These are phyloP conservation scores for Colletotrichum viniferum DNA, from an alignment of 2,329 filamentous ascomycete species.

Conservation along the genomic window DNA sequence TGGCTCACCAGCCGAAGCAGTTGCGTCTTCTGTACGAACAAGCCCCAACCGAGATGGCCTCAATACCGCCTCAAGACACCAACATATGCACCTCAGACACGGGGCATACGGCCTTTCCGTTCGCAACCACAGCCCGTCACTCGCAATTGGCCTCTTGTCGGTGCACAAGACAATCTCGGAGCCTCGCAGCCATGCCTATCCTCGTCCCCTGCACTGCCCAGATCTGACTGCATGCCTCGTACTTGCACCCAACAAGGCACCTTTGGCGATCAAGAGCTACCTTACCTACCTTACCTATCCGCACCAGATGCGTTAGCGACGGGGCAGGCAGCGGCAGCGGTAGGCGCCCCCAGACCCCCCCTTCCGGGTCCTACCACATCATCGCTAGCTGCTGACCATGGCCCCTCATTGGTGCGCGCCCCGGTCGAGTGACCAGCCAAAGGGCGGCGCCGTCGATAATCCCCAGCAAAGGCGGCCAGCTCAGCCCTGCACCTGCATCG, in stretches of 20 bases:
- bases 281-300: background rate
- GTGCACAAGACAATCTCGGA: background rate
- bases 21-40: background rate
- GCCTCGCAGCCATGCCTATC: background rate
- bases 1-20: background rate
- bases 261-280: background rate
- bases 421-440: constrained; percentile 19
- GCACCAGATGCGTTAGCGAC: background rate
- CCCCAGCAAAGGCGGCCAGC: background rate
- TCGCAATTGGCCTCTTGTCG: background rate
- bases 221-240: constrained; percentile 14
- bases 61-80: background rate
- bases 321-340: constrained; percentile 11
- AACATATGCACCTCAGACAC: background rate
- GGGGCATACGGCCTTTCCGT: background rate
- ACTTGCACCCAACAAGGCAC: background rate
- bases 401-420: constrained; percentile 3
- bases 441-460: constrained; percentile 4
- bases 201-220: constrained; percentile 6
- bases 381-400: constrained; percentile 1
- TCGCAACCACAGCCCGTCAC: background rate
- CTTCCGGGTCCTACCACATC: background rate
- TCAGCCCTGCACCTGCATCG: constrained; percentile 15
- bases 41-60: background rate
- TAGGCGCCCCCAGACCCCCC: background rate